Evolutionary conservation across 176 grass and related monocot genomes (phyloP).

Genomic region (Oryza punctata): DNA sequence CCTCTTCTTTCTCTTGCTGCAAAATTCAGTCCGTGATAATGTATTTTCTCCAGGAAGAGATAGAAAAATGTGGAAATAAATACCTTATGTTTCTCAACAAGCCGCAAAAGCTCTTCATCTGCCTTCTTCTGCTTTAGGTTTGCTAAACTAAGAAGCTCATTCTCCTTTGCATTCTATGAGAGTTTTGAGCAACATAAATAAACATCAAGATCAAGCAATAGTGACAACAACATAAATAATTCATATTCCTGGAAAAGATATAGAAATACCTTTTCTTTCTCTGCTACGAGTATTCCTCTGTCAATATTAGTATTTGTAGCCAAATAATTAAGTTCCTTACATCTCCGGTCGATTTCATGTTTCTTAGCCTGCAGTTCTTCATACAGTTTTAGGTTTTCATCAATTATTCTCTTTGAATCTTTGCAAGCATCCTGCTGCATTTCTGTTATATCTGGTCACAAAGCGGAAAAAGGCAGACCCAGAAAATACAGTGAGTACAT

Average conservation of each 20-base stretch:
- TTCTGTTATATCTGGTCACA: conserved; percentile 42
- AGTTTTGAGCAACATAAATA: neutral
- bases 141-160: conserved; percentile 50
- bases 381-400: conserved; percentile 27
- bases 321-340: conserved; percentile 35
- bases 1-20: conserved; percentile 56
- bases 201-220: conserved; percentile 17
- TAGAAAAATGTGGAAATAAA: neutral
- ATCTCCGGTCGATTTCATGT: conserved; percentile 26
- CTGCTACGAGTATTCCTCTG: conserved; percentile 21
- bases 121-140: conserved; percentile 49
- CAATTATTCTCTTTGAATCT: conserved; percentile 25
- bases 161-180: conserved; percentile 61
- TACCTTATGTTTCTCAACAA: conserved; percentile 63
- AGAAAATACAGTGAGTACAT: conserved; percentile 8
- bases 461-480: conserved; percentile 3
- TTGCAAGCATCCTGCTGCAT: conserved; percentile 33
- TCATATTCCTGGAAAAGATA: neutral
- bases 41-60: conserved; percentile 10
- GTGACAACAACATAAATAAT: neutral
- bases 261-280: conserved; percentile 39
- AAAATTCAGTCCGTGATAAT: conserved; percentile 31
- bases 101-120: conserved; percentile 45
- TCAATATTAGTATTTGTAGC: conserved; percentile 26
- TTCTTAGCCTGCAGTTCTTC: conserved; percentile 21